Conservation (phyloP, 768 basidiomycete genomes). For the Guyanaporus albipodus region DNA sequence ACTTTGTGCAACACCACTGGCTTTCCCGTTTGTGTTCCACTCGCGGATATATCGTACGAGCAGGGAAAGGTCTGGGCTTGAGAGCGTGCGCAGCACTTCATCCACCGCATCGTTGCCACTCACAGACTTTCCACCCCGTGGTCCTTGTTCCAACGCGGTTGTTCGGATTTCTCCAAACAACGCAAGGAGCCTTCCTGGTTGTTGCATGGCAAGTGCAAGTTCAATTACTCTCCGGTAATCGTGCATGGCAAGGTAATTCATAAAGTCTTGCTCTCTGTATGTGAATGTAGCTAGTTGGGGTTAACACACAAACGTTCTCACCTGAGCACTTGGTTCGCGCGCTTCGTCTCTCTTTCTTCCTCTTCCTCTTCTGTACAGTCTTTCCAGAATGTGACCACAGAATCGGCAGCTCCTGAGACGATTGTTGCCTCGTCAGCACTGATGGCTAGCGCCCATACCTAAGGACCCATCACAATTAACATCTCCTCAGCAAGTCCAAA, state of each 20-base stretch:
- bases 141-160: slow-evolving; percentile 17
- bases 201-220: slow-evolving; percentile 88
- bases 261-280: slow-evolving; percentile 93
- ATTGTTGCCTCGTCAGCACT: slow-evolving; percentile 78
- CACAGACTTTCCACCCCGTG: slow-evolving; percentile 32
- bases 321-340: slow-evolving; percentile 77
- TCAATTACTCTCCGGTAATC: slow-evolving; percentile 91
- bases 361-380: slow-evolving; percentile 88
- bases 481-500: neutral
- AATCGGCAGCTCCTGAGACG: slow-evolving; percentile 94
- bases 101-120: slow-evolving; percentile 78
- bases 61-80: slow-evolving; percentile 69
- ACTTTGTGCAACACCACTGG: slow-evolving; percentile 78
- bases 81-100: slow-evolving; percentile 71
- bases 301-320: slow-evolving; percentile 37
- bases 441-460: slow-evolving; percentile 97
- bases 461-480: slow-evolving; percentile 2
- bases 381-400: slow-evolving; percentile 93
- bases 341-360: slow-evolving; percentile 65
- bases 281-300: slow-evolving; percentile 7
- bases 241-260: slow-evolving; percentile 81
- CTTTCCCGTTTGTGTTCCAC: slow-evolving; percentile 96
- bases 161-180: slow-evolving; percentile 69
- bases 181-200: slow-evolving; percentile 80
- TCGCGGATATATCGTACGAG: slow-evolving; percentile 79